Evolutionary conservation across 106 monocot genomes (phyloP).

Genomic region (Platanthera guangdongensis): DNA sequence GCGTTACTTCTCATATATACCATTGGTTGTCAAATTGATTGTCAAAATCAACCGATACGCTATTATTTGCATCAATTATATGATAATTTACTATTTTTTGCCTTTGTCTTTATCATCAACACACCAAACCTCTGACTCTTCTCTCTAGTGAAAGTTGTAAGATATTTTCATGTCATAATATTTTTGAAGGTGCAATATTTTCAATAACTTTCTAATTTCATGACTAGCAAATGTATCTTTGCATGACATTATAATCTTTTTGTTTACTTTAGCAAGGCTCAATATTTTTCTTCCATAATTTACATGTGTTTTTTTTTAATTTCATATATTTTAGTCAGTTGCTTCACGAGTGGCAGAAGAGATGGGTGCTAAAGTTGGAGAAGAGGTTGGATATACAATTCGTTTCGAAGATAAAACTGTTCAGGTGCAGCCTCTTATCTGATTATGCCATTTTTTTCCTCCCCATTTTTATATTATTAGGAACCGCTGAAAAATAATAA

Average conservation of each 20-base stretch:
- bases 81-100: not conserved
- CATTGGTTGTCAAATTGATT: not conserved
- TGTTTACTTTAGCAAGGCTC: not conserved
- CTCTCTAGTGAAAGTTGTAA: not conserved
- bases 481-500: not conserved
- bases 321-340: conserved; percentile 56
- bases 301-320: not conserved
- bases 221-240: not conserved
- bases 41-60: not conserved
- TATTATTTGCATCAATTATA: not conserved
- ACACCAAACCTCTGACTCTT: not conserved
- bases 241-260: not conserved
- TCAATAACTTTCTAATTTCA: not conserved
- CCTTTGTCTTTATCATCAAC: not conserved
- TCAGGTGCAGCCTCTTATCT: conserved; percentile 30
- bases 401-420: conserved; percentile 89
- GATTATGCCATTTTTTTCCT: conserved; percentile 6
- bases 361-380: conserved; percentile 90
- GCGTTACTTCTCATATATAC: not conserved
- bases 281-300: not conserved
- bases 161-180: not conserved
- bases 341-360: conserved; percentile 90
- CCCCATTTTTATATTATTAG: not conserved
- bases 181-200: not conserved
- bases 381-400: conserved; percentile 96